Evolutionary conservation across 2,329 filamentous ascomycete species (phyloP).

Genomic region (Alternaria viburni): DNA sequence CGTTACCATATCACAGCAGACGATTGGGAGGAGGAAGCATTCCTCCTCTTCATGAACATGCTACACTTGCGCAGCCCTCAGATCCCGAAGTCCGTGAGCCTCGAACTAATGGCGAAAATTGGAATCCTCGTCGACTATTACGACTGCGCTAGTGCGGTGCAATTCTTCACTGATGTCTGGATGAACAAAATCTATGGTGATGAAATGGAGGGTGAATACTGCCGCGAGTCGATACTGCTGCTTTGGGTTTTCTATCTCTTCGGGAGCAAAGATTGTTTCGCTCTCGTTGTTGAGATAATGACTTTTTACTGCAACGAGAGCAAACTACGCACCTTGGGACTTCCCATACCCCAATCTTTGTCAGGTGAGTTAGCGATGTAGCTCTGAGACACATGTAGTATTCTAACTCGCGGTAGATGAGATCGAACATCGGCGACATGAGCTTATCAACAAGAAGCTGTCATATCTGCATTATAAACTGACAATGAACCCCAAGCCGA

Average conservation of each 20-base stretch:
- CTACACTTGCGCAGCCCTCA: conserved; percentile 52
- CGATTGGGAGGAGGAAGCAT: conserved; percentile 46
- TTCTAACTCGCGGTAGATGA: neutral
- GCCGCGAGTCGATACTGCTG: neutral
- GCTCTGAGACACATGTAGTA: neutral
- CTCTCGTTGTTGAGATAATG: too few relatives aligned
- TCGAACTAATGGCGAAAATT: neutral
- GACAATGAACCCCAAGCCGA: neutral
- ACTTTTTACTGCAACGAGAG: neutral
- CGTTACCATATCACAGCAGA: neutral
- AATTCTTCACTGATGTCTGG: neutral
- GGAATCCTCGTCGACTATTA: neutral
- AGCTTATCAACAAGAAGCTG: neutral
- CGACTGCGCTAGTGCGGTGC: neutral
- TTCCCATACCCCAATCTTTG: neutral
- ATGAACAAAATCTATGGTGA: neutral
- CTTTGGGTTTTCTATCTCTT: neutral
- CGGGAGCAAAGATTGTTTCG: neutral
- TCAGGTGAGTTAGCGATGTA: neutral
- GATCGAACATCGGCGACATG: neutral
- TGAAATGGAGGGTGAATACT: neutral
- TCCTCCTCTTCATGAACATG: conserved; percentile 53
- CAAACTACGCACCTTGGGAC: neutral
- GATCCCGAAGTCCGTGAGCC: conserved; percentile 37
- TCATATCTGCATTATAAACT: neutral